Evolutionary conservation across 1,139 yeast genomes (phyloP), one percentile per base, ranked within the genome.

Genomic region (Eremothecium cymbalariae): DNA sequence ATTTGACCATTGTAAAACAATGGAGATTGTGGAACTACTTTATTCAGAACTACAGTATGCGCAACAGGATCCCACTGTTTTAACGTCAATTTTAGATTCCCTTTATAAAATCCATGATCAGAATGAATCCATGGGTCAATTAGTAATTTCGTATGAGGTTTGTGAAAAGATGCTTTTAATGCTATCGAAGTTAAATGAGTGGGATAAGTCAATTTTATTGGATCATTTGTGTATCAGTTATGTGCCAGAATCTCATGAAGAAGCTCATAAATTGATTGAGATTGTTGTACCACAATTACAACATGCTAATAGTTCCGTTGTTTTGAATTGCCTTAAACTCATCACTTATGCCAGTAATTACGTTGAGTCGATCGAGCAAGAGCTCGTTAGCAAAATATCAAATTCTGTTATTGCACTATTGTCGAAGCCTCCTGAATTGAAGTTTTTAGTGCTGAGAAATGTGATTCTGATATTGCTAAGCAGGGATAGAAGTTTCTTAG

Each of bases 291-390:
- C 95, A 0, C 73, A 81, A 26, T 60, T 88, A 13, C 94, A 77
- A 49, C 94, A 84, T 53, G 80, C 79, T 19, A 86, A 84, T 53
- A 69, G 94, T 0, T 71, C 94, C 0, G 94, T 88, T 15, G 93
- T 83, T 0, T 59, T 86, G 40, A 85, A 84, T 45, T 68, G 94
- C 0, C 65, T 84, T 32, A 78, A 85, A 44, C 71, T 79, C 13
- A 72, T 86, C 19, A 64, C 82, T 8, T 88, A 84, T 59, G 60
- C 79, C 34, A 64, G 80, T 35, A 84, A 88, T 55, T 88, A 82
- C 53, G 75, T 79, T 11, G 60, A 58, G 20, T 40, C 38, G n/a
- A 45, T 62, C 1, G 57, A 56, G 18, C 60, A 57, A 26, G 55
- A 61, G 6, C 48, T 74, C 4, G 70, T 81, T 3, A 68, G 69